A percentile compares a stretch with the other conserved stretches of the same genome.
Conservation (phyloP, 2,329 filamentous ascomycete genomes). For the Aspergillus jensenii region DNA sequence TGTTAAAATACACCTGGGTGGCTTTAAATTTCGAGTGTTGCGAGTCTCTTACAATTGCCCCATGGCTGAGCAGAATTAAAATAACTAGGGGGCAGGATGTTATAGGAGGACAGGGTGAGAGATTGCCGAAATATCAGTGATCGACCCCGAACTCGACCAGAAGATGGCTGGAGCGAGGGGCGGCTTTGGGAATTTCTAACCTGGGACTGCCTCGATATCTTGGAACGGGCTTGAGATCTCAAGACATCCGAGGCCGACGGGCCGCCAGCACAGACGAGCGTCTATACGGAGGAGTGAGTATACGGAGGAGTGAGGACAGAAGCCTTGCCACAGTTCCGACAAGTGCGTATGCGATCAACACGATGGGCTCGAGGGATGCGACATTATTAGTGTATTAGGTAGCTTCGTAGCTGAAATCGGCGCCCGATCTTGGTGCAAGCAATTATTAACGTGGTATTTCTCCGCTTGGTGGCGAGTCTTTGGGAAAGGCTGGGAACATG, state of each 20-base stretch:
- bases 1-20: not conserved
- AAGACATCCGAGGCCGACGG: too few species aligned
- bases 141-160: not conserved
- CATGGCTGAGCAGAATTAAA: not conserved
- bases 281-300: too few species aligned
- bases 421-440: too few species aligned
- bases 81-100: not conserved
- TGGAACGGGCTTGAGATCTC: too few species aligned
- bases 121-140: not conserved
- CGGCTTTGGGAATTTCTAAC: not conserved
- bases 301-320: too few species aligned
- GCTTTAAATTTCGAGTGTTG: not conserved
- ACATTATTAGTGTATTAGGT: too few species aligned
- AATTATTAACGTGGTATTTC: not conserved
- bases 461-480: not conserved
- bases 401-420: too few species aligned
- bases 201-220: not conserved
- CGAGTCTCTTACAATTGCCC: not conserved
- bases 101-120: not conserved
- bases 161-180: not conserved
- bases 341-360: too few species aligned
- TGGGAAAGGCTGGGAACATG: not conserved
- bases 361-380: too few species aligned
- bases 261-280: not conserved
- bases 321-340: too few species aligned